Evolutionary conservation across 2,329 filamentous ascomycete genomes (phyloP).

Genomic region (Parafenestella ontariensis): DNA sequence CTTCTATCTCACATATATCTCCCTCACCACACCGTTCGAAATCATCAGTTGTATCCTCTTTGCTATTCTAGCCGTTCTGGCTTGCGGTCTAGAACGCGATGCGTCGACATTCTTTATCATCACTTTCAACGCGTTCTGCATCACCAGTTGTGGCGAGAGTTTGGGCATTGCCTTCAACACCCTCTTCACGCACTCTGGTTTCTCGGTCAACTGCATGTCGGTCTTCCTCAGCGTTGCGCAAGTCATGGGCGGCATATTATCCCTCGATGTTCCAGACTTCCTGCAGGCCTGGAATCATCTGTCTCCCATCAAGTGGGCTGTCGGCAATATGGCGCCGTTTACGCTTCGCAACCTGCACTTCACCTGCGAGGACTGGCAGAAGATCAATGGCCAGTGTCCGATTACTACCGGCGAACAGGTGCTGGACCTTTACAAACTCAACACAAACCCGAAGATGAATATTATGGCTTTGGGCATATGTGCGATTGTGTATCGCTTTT

Average conservation of each 20-base stretch:
- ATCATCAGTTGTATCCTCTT: slow-evolving; percentile 70
- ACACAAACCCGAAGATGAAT: slow-evolving; percentile 67
- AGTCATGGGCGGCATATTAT: slow-evolving; percentile 60
- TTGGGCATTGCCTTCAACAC: slow-evolving; percentile 83
- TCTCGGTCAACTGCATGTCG: slow-evolving; percentile 75
- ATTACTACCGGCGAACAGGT: slow-evolving; percentile 72
- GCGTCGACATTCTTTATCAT: slow-evolving; percentile 71
- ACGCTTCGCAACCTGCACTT: slow-evolving; percentile 68
- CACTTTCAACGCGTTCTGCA: slow-evolving; percentile 73
- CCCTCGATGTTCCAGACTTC: slow-evolving; percentile 10
- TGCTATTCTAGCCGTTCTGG: slow-evolving; percentile 68
- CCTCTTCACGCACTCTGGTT: slow-evolving; percentile 75
- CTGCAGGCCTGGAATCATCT: slow-evolving; percentile 70
- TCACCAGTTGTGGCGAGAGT: slow-evolving; percentile 77
- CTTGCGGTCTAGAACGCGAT: slow-evolving; percentile 69
- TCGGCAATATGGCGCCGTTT: slow-evolving; percentile 71
- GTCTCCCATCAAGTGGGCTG: slow-evolving; percentile 72
- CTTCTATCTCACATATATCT: slow-evolving; percentile 74
- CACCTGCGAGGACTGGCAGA: slow-evolving; percentile 67
- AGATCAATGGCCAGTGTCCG: slow-evolving; percentile 67
- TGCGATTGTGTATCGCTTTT: slow-evolving; percentile 68
- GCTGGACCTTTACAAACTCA: slow-evolving; percentile 70
- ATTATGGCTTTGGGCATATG: slow-evolving; percentile 69
- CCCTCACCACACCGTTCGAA: slow-evolving; percentile 76
- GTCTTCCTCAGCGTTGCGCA: slow-evolving; percentile 74